Percentiles rank a stretch among this genome's conserved stretches.
These are phyloP conservation scores for Holtermanniella nyarrowii DNA, from an alignment of 768 basidiomycete species.

Conservation along the genomic window DNA sequence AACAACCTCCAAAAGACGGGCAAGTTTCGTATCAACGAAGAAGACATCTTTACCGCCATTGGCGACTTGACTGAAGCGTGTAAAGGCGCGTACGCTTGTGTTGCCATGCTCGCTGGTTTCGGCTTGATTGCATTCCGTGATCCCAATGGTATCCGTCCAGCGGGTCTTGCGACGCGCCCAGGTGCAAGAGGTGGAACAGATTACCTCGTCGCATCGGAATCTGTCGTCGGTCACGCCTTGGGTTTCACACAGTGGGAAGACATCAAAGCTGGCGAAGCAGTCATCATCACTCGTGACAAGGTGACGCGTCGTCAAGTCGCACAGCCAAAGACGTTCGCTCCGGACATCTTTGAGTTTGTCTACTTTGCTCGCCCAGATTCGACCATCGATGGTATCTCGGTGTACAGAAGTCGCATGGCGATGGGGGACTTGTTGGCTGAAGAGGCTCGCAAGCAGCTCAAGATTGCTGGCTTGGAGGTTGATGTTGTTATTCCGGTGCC, in stretches of 20 bases:
- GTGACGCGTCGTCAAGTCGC: slow-evolving; percentile 67
- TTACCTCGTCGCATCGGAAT: slow-evolving; percentile 87
- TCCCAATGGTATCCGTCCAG: slow-evolving; percentile 90
- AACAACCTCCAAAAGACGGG: slow-evolving; percentile 96
- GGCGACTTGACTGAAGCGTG: slow-evolving; percentile 77
- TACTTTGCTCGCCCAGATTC: slow-evolving; percentile 98
- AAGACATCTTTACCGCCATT: slow-evolving; percentile 94
- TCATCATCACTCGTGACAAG: slow-evolving; percentile 79
- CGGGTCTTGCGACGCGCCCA: slow-evolving; percentile 67
- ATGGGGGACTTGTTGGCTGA: slow-evolving; percentile 95
- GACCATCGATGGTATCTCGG: slow-evolving; percentile 91
- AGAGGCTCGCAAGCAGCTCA: slow-evolving; percentile 66
- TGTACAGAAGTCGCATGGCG: slow-evolving; percentile 95
- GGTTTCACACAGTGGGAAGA: slow-evolving; percentile 91
- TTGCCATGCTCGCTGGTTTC: slow-evolving; percentile 98
- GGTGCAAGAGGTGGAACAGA: slow-evolving; percentile 54
- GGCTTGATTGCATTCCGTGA: slow-evolving; percentile 97
- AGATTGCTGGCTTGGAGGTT: slow-evolving; percentile 46
- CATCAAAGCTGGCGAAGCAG: slow-evolving; percentile 84
- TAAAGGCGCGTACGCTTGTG: slow-evolving; percentile 90
- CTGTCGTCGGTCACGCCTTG: slow-evolving; percentile 86
- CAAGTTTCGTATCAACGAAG: slow-evolving; percentile 96
- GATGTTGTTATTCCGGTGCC: slow-evolving; percentile 99
- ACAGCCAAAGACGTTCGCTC: slow-evolving; percentile 62
- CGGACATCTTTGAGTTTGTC: slow-evolving; percentile 98